Base-by-base conservation (phyloP, 2,329 filamentous ascomycete genomes). In the Tolypocladium tropicale region DNA sequence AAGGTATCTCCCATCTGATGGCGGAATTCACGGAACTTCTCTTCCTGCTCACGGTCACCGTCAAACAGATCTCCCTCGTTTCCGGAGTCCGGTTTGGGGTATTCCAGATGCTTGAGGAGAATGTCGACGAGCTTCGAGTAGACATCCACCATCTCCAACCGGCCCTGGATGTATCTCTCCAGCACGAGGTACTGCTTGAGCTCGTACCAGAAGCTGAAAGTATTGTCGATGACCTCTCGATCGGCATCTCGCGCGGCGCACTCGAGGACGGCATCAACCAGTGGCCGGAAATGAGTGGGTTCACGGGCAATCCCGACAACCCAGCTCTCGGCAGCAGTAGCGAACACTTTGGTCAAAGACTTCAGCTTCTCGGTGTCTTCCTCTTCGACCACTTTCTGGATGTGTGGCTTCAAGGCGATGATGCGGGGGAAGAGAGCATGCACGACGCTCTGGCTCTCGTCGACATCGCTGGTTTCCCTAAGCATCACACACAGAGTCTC, bases 191-290 rank as follows among this genome's bases (percentile, higher is more conserved):
- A 96, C 70, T 96, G 91, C 77, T 99, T 99, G 51, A 99, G 80
- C 68, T 99, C 94, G 69, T 95, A 97, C 94, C 94, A 99, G 75
- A 99, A 97, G 62, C 84, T 85, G 73, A 99, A 99, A 0, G 95
- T 99, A 65, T 94, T 85, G 55, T 90, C 89, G 60, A 99, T 91
- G 5, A 92, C 90, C 62, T 99, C 94, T 59, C 88, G 84, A 55
- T 96, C 93, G 68, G 85, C 85, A 70, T 99, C 94, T 62, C 88
- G 82, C 12, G 88, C 83, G 58, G 90, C 92, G 67, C 91, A 96
- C 73, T 97, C 92, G n/a, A 97, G 79, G 18, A 99, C 85, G 7
- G 88, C 85, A 65, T 96, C 91, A 12, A 99, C 93, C 6, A 99
- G 78, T 12, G 83, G 84, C 41, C 89, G 82, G 75, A 97, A 97